Conservation (phyloP, 495 filamentous ascomycete genomes). For the Lasiosphaeria ovina region DNA sequence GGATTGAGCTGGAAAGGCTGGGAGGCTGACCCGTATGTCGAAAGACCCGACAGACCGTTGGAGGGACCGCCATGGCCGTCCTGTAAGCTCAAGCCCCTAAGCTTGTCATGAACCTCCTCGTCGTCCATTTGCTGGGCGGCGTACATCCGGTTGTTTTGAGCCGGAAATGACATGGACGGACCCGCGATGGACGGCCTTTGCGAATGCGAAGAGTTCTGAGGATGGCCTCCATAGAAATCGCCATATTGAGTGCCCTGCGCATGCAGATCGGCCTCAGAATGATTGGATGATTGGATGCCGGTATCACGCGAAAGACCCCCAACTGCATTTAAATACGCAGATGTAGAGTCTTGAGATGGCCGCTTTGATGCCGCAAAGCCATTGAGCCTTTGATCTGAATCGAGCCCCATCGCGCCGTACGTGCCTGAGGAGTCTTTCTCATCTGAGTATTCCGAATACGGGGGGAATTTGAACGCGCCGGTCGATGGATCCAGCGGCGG, state of each 20-base stretch:
- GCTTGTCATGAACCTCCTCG: conserved; percentile 11
- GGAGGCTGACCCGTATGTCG: conserved; percentile 8
- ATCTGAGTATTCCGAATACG: conserved; percentile 19
- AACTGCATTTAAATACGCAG: conserved; percentile 15
- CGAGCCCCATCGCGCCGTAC: conserved; percentile 5
- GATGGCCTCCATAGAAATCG: conserved; percentile 8
- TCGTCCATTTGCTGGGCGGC: conserved; percentile 14
- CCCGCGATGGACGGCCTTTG: conserved; percentile 28
- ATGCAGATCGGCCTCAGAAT: conserved; percentile 30
- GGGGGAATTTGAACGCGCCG: conserved; percentile 11
- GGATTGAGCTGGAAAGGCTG: conserved; percentile 38
- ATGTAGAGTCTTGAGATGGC: conserved; percentile 17
- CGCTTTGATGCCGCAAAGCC: conserved; percentile 9
- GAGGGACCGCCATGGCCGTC: conserved; percentile 9
- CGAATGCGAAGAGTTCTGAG: conserved; percentile 15
- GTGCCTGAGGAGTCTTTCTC: conserved; percentile 30
- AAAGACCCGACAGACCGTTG: conserved; percentile 4
- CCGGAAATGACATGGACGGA: conserved; percentile 15
- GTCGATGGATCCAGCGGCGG: conserved; percentile 9
- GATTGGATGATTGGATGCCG: conserved; percentile 30
- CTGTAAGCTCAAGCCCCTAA: conserved; percentile 12
- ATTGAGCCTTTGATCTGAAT: conserved; percentile 9
- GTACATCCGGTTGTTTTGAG: conserved; percentile 12
- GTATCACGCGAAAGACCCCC: conserved; percentile 26
- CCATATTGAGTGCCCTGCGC: conserved; percentile 12